phyloP scores from a whole-genome alignment of 495 filamentous ascomycete species.

The Lophiotrema nucula region DNA sequence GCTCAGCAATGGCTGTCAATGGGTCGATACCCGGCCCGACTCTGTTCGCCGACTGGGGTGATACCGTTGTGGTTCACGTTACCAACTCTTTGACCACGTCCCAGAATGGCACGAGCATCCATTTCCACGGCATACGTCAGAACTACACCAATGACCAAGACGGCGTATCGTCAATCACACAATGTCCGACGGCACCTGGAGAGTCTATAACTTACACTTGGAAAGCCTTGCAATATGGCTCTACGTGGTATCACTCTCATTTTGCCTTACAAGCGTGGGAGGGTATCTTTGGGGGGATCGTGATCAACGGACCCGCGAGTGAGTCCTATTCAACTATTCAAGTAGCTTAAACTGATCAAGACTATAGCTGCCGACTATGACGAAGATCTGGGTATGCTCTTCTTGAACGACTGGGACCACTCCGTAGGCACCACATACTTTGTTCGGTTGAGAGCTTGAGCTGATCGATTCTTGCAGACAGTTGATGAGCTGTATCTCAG shows the following conservation, averaged over 20 bases:
- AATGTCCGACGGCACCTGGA: slow-evolving; percentile 45
- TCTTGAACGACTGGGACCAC: slow-evolving; percentile 53
- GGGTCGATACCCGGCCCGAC: slow-evolving; percentile 32
- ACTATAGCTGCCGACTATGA: slow-evolving; percentile 54
- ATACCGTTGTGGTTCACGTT: slow-evolving; percentile 34
- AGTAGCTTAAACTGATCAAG: too few relatives aligned
- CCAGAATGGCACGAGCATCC: slow-evolving; percentile 43
- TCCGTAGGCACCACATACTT: background rate
- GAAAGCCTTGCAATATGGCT: slow-evolving; percentile 37
- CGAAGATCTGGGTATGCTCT: slow-evolving; percentile 50
- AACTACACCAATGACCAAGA: slow-evolving; percentile 48
- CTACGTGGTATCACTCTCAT: slow-evolving; percentile 45
- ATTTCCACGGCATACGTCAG: slow-evolving; percentile 50
- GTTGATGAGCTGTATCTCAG: slow-evolving; percentile 40
- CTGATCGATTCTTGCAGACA: slow-evolving; percentile 19
- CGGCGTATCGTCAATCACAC: slow-evolving; percentile 47
- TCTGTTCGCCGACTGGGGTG: slow-evolving; percentile 36
- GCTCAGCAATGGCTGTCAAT: slow-evolving; percentile 38
- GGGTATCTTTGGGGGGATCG: slow-evolving; percentile 39
- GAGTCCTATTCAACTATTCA: too few relatives aligned
- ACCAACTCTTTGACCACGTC: slow-evolving; percentile 36
- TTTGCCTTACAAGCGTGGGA: slow-evolving; percentile 42
- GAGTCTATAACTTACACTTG: slow-evolving; percentile 41
- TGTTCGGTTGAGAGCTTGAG: background rate
- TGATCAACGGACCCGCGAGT: slow-evolving; percentile 51